Evolutionary conservation across 1,139 yeast genomes (phyloP).

Genomic region (Arxiozyma heterogenica): DNA sequence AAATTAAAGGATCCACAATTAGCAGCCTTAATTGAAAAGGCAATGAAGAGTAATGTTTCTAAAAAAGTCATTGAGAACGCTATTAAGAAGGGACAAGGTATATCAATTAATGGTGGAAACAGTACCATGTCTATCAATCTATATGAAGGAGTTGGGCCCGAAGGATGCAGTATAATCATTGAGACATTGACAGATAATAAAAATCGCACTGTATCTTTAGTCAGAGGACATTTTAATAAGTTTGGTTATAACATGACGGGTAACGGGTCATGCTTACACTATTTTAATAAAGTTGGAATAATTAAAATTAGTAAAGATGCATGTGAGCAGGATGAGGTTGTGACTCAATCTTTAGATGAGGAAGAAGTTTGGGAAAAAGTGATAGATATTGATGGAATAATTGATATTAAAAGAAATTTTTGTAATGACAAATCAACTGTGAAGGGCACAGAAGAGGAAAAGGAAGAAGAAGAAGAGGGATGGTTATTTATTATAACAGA

Average conservation of each 20-base stretch:
- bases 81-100: slow-evolving; percentile 72
- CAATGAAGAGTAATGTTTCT: slow-evolving; percentile 67
- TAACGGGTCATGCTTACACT: slow-evolving; percentile 59
- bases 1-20: slow-evolving; percentile 51
- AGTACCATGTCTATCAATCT: slow-evolving; percentile 39
- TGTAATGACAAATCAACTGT: slow-evolving; percentile 34
- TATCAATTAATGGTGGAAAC: slow-evolving; percentile 34
- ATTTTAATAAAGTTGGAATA: slow-evolving; percentile 69
- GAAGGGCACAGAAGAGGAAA: slow-evolving; percentile 31
- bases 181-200: slow-evolving; percentile 87
- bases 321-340: slow-evolving; percentile 35
- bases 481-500: slow-evolving; percentile 40
- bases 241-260: slow-evolving; percentile 34
- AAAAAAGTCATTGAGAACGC: slow-evolving; percentile 83
- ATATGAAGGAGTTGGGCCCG: slow-evolving; percentile 93
- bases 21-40: slow-evolving; percentile 68
- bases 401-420: slow-evolving; percentile 51
- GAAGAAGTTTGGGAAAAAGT: slow-evolving; percentile 52
- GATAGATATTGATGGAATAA: slow-evolving; percentile 71
- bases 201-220: slow-evolving; percentile 66
- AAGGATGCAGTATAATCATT: slow-evolving; percentile 75
- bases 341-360: background rate
- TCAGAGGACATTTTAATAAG: slow-evolving; percentile 69
- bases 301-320: slow-evolving; percentile 25
- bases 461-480: slow-evolving; percentile 15